Conservation (phyloP, 1,139 yeast species). For the Suhomyces bolitotheri region DNA sequence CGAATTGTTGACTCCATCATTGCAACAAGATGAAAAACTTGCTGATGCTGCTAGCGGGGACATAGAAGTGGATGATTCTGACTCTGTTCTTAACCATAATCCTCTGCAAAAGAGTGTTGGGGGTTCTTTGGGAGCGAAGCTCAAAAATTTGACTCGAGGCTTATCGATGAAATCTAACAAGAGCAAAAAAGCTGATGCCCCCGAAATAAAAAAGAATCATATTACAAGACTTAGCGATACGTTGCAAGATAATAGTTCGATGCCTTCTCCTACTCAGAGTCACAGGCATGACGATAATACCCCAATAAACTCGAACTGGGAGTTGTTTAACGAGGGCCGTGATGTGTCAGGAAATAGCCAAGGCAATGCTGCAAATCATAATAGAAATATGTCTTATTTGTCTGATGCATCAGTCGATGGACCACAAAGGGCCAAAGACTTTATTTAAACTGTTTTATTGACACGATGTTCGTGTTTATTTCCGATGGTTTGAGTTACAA, state of each 20-base stretch:
- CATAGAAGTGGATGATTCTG: constrained; percentile 8
- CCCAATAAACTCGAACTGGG: constrained; percentile 19
- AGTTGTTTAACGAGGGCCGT: constrained; percentile 7
- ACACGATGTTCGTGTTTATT: too few species aligned
- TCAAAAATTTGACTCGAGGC: constrained; percentile 22
- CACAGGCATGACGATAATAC: constrained; percentile 15
- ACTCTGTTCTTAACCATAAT: constrained; percentile 5
- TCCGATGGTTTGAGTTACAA: too few species aligned
- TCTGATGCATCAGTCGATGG: constrained; percentile 29
- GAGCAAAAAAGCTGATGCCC: constrained; percentile 7
- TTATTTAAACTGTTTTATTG: too few species aligned
- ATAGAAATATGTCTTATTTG: constrained; percentile 30
- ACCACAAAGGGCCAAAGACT: constrained; percentile 35
- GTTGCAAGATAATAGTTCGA: constrained; percentile 21
- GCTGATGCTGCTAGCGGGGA: constrained; percentile 8
- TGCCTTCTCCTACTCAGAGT: constrained; percentile 16
- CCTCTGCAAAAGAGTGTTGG: constrained; percentile 9
- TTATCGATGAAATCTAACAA: constrained; percentile 26
- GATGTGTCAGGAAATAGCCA: constrained; percentile 1
- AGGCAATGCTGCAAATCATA: constrained; percentile 18
- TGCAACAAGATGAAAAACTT: constrained; percentile 21
- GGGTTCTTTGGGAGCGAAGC: constrained; percentile 17
- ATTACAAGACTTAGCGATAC: constrained; percentile 40
- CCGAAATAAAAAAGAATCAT: constrained; percentile 13
- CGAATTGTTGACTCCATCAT: constrained; percentile 31